Evolutionary conservation across 805 yeast genomes (phyloP).

Genomic region (Ogataea angusta): DNA sequence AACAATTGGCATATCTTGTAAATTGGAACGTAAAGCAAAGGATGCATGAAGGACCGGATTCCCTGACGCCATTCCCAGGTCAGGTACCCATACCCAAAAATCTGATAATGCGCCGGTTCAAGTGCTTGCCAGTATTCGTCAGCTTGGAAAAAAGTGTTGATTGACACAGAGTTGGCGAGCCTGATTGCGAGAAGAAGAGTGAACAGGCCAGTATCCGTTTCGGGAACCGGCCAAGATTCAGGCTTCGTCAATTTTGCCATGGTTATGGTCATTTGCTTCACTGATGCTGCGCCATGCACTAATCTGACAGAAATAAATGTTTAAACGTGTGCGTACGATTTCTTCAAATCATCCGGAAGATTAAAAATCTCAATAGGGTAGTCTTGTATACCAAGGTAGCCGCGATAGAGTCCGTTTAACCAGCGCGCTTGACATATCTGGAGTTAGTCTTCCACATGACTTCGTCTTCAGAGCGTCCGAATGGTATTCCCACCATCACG

Average conservation of each 20-base stretch:
- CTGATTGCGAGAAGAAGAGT: slow-evolving; percentile 40
- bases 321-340: slow-evolving; percentile 2
- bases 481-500: slow-evolving; percentile 2
- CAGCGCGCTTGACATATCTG: no score
- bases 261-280: neutral
- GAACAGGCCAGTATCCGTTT: slow-evolving; percentile 1
- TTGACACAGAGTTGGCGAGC: slow-evolving; percentile 58
- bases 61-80: slow-evolving; percentile 95
- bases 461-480: neutral
- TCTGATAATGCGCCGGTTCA: slow-evolving; percentile 82
- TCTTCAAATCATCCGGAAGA: slow-evolving; percentile 1
- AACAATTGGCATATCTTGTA: slow-evolving; percentile 35
- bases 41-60: slow-evolving; percentile 76
- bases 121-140: slow-evolving; percentile 93
- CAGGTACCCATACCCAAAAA: slow-evolving; percentile 74
- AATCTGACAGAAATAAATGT: slow-evolving; percentile 7
- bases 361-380: no score
- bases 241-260: neutral
- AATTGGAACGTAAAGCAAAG: slow-evolving; percentile 59
- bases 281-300: slow-evolving; percentile 4
- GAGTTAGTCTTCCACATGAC: neutral
- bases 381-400: no score
- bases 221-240: neutral
- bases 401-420: no score
- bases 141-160: slow-evolving; percentile 84